Evolutionary conservation across 2,329 filamentous ascomycete genomes (phyloP).

Genomic region (Pseudodiploospora longispora): DNA sequence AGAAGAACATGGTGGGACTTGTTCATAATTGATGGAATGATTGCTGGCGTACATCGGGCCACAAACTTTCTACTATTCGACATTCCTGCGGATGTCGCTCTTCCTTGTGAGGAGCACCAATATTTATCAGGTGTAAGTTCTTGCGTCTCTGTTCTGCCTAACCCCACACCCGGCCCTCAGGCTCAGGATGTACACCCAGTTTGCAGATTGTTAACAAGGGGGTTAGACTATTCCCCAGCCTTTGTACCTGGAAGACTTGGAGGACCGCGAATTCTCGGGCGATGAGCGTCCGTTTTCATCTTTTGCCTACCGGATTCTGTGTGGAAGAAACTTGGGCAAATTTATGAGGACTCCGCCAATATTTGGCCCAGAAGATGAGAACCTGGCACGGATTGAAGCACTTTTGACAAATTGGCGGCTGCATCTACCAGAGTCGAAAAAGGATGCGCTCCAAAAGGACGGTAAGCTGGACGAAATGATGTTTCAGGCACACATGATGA

Average conservation of each 20-base stretch:
- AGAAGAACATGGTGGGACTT: slow-evolving; percentile 85
- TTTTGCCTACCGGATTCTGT: slow-evolving; percentile 76
- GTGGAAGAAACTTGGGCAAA: slow-evolving; percentile 67
- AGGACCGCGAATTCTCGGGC: slow-evolving; percentile 64
- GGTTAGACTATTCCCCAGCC: slow-evolving; percentile 48
- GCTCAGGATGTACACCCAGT: not conserved
- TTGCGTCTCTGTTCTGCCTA: too few species aligned
- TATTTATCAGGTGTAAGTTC: slow-evolving; percentile 50
- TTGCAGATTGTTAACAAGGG: slow-evolving; percentile 3
- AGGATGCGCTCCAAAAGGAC: slow-evolving; percentile 58
- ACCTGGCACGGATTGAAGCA: slow-evolving; percentile 42
- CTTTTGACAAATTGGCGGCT: slow-evolving; percentile 66
- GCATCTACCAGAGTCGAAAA: slow-evolving; percentile 66
- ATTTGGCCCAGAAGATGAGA: slow-evolving; percentile 45
- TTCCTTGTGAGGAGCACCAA: slow-evolving; percentile 79
- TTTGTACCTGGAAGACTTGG: slow-evolving; percentile 64
- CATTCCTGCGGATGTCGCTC: slow-evolving; percentile 56
- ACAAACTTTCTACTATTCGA: slow-evolving; percentile 64
- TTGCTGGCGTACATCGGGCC: slow-evolving; percentile 69
- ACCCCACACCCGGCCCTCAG: not conserved
- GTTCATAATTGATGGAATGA: slow-evolving; percentile 75
- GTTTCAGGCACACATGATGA: slow-evolving; percentile 84
- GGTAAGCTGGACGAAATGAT: slow-evolving; percentile 80
- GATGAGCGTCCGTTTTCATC: slow-evolving; percentile 70
- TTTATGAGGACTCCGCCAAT: slow-evolving; percentile 55